Base-by-base conservation (phyloP, 2,329 filamentous ascomycete genomes). In the Ophiostoma piceae region DNA sequence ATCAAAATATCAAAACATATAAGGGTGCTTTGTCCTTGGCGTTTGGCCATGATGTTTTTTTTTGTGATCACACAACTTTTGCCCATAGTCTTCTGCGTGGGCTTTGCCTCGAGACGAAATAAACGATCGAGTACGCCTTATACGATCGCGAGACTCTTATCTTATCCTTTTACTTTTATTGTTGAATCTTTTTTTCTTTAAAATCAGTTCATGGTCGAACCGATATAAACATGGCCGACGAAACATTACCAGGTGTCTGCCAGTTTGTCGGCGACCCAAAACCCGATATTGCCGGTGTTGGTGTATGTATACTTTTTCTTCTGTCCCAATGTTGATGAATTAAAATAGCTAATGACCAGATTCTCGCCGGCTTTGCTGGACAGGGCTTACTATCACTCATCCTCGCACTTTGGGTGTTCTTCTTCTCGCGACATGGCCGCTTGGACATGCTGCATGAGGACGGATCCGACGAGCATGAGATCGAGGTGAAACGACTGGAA, bases 391-490 rank as follows among this genome's bases (percentile, higher is more conserved):
- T 57, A n/a, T 57, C 51, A 11, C 51, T 57, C 8, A 57, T 57
- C 22, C n/a, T 57, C n/a, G 51, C 51, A 26, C 51, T 57, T 7
- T 57, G 51, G 51, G 51, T 57, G 3, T 57, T 57, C 12, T 57
- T 57, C 51, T 57, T 57, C 51, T 57, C n/a, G 2, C 51, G 51
- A 6, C 51, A 57, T 57, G 51, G 51, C 51, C 51, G n/a, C 6
- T 26, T 57, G n/a, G 51, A 57, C 3, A 57, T 57, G 51, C n/a
- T 57, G n/a, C 51, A 57, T 6, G 51, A 57, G 51, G 51, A 57
- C 9, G 51, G 51, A 9, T 26, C 51, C 8, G 51, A 26, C n/a
- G 51, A 57, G 51, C n/a, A 57, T 8, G 51, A 57, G 51, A 54
- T 54, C 26, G 51, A 57, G 51, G 22, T 57, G 51, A 57, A 26